phyloP scores from a whole-genome alignment of 768 basidiomycete species.

The Termitomyces sp. region DNA sequence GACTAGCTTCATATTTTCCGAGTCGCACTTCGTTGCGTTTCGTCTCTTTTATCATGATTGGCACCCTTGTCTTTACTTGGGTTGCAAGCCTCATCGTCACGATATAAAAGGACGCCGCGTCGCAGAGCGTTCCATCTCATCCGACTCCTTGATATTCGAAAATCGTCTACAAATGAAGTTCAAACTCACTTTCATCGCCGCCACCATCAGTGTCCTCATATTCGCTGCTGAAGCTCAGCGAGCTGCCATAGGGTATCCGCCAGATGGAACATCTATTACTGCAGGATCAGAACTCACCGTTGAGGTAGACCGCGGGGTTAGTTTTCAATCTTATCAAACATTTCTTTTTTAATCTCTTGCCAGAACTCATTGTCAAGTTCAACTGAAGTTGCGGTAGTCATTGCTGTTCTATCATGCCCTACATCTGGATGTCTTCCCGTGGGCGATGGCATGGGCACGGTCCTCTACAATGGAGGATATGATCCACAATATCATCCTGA shows the following conservation, averaged over 20 bases:
- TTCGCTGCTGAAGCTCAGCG: conserved; percentile 36
- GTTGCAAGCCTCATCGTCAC: not conserved
- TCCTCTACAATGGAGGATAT: conserved; percentile 46
- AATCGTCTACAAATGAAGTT: not conserved
- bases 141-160: not conserved
- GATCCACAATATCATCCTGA: conserved; percentile 28
- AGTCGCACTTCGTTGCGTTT: not conserved
- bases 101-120: not conserved
- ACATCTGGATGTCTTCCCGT: conserved; percentile 18
- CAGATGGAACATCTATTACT: conserved; percentile 25
- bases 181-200: not conserved
- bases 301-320: conserved; percentile 45
- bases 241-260: conserved; percentile 37
- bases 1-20: too few species aligned
- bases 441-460: conserved; percentile 29
- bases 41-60: not conserved
- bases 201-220: conserved; percentile 20
- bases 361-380: conserved; percentile 35
- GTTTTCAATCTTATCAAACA: conserved; percentile 11
- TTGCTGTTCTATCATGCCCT: conserved; percentile 37
- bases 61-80: not conserved
- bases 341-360: not conserved
- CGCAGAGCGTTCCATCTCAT: not conserved
- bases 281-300: conserved; percentile 37
- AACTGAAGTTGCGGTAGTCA: conserved; percentile 41